phyloP scores from a whole-genome alignment of 1,284 basidiomycete species.

The Cryptococcus maquisensis region DNA sequence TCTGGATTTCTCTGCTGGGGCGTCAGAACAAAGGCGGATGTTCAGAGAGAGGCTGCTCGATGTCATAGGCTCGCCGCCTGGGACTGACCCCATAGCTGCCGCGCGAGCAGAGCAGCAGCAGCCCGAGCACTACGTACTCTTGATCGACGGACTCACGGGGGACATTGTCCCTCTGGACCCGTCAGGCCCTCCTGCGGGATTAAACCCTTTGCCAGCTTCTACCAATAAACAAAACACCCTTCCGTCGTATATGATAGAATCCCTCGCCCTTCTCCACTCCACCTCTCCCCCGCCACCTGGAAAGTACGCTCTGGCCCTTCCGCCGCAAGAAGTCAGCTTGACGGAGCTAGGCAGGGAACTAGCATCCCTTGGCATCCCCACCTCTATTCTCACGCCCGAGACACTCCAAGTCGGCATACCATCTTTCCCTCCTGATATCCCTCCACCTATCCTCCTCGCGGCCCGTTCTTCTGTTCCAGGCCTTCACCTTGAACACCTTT shows the following conservation, averaged over 20 bases:
- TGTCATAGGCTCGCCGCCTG: conserved; percentile 2
- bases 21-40: conserved; percentile 12
- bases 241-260: conserved; percentile 15
- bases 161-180: conserved; percentile 7
- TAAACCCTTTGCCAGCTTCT: background rate
- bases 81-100: background rate
- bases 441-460: conserved; percentile 17
- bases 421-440: background rate
- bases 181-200: background rate
- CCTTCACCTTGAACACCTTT: conserved; percentile 26
- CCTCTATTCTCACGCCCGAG: conserved; percentile 22
- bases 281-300: conserved; percentile 24
- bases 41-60: conserved; percentile 11
- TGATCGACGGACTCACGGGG: conserved; percentile 16
- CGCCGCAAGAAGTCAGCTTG: conserved; percentile 26
- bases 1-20: conserved; percentile 24
- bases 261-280: conserved; percentile 27
- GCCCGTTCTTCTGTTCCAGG: conserved; percentile 25
- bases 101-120: background rate
- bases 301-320: conserved; percentile 22
- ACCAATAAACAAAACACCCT: background rate
- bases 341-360: conserved; percentile 14
- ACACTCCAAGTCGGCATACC: conserved; percentile 10
- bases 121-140: conserved; percentile 25
- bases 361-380: conserved; percentile 12